Conservation (phyloP, 495 filamentous ascomycete genomes). For the Chaetomidium leptoderma region DNA sequence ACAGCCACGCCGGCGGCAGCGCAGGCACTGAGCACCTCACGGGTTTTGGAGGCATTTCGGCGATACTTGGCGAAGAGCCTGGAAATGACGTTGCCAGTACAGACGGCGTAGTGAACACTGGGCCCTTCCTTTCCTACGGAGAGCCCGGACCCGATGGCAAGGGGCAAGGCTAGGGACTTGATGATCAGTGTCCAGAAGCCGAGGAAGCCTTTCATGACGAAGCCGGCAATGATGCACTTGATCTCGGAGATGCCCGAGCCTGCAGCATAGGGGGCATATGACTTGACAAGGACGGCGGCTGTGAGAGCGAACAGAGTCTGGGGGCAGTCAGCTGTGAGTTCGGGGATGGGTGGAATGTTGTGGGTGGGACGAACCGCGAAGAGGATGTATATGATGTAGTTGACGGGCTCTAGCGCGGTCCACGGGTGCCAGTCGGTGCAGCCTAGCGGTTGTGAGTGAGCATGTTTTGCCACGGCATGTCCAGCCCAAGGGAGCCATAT, state of each 20-base stretch:
- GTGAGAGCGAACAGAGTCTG: constrained; percentile 77
- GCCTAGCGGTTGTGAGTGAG: constrained; percentile 48
- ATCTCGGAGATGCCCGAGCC: constrained; percentile 98
- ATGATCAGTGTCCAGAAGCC: constrained; percentile 89
- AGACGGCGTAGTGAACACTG: constrained; percentile 97
- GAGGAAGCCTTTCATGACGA: constrained; percentile 98
- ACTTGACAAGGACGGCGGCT: constrained; percentile 80
- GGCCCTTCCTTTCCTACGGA: constrained; percentile 97
- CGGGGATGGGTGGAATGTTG: not conserved
- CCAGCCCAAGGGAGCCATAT: not conserved
- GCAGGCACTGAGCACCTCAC: constrained; percentile 91
- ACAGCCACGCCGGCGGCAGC: constrained; percentile 95
- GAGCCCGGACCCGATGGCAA: constrained; percentile 91
- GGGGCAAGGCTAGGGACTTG: constrained; percentile 85
- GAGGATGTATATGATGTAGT: constrained; percentile 84
- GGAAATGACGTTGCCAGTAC: constrained; percentile 95
- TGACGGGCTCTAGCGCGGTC: constrained; percentile 71
- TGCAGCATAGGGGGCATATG: constrained; percentile 93
- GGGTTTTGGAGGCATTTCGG: constrained; percentile 87
- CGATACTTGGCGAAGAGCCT: constrained; percentile 89
- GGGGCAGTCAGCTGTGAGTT: constrained; percentile 14
- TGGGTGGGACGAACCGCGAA: constrained; percentile 62
- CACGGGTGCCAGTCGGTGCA: constrained; percentile 88
- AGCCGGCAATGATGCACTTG: constrained; percentile 99
- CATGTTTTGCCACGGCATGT: not conserved